Evolutionary conservation across 1,139 yeast genomes (phyloP).

Genomic region (Arxiozyma slooffiae): DNA sequence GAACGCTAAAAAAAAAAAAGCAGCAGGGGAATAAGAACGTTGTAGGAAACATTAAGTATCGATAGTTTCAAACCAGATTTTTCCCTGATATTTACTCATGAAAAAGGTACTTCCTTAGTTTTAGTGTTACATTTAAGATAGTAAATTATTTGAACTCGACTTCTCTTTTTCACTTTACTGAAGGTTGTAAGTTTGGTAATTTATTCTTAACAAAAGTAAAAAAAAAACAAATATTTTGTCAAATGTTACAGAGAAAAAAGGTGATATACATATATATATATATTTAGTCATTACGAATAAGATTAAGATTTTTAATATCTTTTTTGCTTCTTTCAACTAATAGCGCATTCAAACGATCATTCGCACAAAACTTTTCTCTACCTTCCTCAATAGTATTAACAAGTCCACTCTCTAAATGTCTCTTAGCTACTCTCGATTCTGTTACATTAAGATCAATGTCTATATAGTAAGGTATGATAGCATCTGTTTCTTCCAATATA

Average conservation of each 20-base stretch:
- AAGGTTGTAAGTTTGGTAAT: background rate
- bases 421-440: conserved; percentile 48
- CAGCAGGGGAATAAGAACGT: background rate
- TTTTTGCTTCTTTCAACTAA: conserved; percentile 41
- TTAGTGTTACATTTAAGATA: no score
- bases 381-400: conserved; percentile 51
- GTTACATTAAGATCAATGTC: conserved; percentile 40
- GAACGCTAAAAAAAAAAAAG: no score
- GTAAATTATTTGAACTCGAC: no score
- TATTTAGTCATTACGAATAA: conserved; percentile 29
- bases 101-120: no score
- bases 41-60: background rate
- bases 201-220: background rate
- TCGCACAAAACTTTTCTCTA: conserved; percentile 48
- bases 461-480: conserved; percentile 27
- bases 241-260: background rate
- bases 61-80: no score
- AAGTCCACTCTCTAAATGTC: conserved; percentile 69
- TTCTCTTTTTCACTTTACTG: background rate
- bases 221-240: no score
- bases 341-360: conserved; percentile 61
- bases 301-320: conserved; percentile 30
- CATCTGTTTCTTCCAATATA: conserved; percentile 15
- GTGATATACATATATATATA: background rate
- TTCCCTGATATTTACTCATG: background rate